A percentile compares a stretch with the other conserved stretches of the same genome.
Conservation (phyloP, 2,329 filamentous ascomycete species). For the Botrytis cinerea region DNA sequence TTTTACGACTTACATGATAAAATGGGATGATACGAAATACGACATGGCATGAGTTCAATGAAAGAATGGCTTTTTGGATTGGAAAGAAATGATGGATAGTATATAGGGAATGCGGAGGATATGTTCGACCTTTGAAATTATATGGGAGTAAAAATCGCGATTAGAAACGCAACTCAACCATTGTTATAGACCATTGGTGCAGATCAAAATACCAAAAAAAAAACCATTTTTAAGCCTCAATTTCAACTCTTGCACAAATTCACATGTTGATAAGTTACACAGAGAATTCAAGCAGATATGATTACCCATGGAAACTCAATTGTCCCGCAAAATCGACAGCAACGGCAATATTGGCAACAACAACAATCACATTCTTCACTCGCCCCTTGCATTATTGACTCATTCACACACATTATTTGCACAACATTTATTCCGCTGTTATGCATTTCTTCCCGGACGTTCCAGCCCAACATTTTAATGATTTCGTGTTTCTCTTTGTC, state of each 20-base stretch:
- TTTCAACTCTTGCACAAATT: background rate
- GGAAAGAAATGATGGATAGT: background rate
- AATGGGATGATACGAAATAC: conserved; percentile 1
- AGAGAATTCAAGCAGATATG: background rate
- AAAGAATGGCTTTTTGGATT: conserved; percentile 1
- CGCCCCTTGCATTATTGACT: background rate
- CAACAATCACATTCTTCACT: background rate
- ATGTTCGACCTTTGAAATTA: conserved; percentile 5
- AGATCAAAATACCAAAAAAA: background rate
- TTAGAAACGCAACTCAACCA: conserved; percentile 6
- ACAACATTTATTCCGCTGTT: background rate
- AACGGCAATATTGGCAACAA: too few relatives aligned
- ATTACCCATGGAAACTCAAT: background rate
- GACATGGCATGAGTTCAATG: conserved; percentile 1
- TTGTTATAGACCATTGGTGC: conserved; percentile 6
- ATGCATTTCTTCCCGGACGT: background rate
- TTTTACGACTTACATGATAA: conserved; percentile 6
- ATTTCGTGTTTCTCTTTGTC: conserved; percentile 6
- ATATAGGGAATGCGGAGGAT: background rate
- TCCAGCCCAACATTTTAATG: background rate
- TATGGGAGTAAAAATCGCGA: background rate
- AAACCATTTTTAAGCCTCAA: background rate
- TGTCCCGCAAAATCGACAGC: background rate
- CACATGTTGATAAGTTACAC: background rate
- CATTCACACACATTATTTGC: background rate